Evolutionary conservation across 163 green algal genomes (phyloP).

Genomic region (Coccomyxa subellipsoidea): DNA sequence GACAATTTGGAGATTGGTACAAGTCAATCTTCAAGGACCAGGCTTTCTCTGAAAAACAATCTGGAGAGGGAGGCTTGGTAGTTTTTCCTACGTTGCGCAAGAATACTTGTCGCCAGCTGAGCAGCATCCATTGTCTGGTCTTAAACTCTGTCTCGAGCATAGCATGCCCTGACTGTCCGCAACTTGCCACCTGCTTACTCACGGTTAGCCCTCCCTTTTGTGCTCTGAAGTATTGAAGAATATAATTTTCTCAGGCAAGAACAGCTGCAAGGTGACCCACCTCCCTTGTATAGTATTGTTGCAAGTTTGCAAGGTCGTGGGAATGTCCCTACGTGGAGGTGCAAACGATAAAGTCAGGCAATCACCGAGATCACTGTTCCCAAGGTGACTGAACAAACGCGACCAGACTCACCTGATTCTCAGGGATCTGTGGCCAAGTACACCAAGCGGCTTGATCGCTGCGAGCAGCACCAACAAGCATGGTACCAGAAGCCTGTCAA

Average conservation of each 20-base stretch:
- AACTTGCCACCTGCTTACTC: conserved; percentile 31
- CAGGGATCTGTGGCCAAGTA: not conserved
- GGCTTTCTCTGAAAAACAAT: not conserved
- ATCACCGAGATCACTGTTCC: too few species aligned
- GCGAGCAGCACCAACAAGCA: not conserved
- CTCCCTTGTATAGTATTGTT: conserved; percentile 28
- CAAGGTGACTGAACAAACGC: not conserved
- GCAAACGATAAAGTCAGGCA: not conserved
- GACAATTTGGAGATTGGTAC: not conserved
- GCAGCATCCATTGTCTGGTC: conserved; percentile 71
- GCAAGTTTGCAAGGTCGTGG: not conserved
- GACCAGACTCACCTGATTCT: not conserved
- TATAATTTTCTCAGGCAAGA: not conserved
- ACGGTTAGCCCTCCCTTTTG: not conserved
- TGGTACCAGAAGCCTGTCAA: not conserved
- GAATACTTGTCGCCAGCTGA: conserved; percentile 40
- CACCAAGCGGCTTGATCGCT: not conserved
- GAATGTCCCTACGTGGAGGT: conserved; percentile 15
- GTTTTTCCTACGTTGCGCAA: conserved; percentile 57
- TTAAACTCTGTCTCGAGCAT: conserved; percentile 48
- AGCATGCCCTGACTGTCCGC: conserved; percentile 63
- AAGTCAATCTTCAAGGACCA: not conserved
- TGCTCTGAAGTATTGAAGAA: not conserved
- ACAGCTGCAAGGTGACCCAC: not conserved
- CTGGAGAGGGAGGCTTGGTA: not conserved